phyloP scores from a whole-genome alignment of 2,329 filamentous ascomycete genomes.

The Fusarium lyarnte region DNA sequence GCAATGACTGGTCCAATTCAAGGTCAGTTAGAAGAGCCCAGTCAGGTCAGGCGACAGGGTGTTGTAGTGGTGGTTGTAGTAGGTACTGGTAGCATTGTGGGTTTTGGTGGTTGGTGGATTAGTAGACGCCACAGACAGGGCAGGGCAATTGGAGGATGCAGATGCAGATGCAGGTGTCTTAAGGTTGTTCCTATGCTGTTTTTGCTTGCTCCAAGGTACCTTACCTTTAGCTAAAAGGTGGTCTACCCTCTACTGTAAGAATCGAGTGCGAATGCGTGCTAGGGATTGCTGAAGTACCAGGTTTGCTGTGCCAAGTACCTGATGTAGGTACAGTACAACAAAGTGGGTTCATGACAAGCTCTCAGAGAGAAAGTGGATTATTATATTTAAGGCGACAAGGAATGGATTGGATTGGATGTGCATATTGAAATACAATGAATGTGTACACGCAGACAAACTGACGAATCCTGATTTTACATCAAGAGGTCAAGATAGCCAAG shows the following conservation, averaged over 20 bases:
- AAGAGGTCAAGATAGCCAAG: slow-evolving; percentile 3
- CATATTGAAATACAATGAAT: slow-evolving; percentile 2
- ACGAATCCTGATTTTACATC: slow-evolving; percentile 1
- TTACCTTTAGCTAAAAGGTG: neutral
- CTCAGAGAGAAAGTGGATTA: slow-evolving; percentile 19
- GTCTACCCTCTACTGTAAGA: neutral
- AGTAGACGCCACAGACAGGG: slow-evolving; percentile 23
- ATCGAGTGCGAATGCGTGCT: neutral
- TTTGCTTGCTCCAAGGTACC: neutral
- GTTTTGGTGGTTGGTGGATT: slow-evolving; percentile 29
- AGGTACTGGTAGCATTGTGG: neutral
- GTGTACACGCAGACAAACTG: neutral
- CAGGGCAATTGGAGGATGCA: slow-evolving; percentile 18
- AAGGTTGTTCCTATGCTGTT: neutral
- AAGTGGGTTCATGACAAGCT: slow-evolving; percentile 7
- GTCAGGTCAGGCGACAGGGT: slow-evolving; percentile 39
- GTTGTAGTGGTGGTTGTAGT: slow-evolving; percentile 7
- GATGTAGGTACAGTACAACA: slow-evolving; percentile 15
- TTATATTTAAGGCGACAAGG: neutral
- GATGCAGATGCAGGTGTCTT: neutral
- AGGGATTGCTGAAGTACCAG: neutral
- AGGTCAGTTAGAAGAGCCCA: slow-evolving; percentile 18
- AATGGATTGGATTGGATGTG: neutral
- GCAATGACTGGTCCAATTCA: slow-evolving; percentile 35
- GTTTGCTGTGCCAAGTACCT: neutral